phyloP scores from a whole-genome alignment of 495 filamentous ascomycete genomes.

The Symbiotaphrina buchneri region DNA sequence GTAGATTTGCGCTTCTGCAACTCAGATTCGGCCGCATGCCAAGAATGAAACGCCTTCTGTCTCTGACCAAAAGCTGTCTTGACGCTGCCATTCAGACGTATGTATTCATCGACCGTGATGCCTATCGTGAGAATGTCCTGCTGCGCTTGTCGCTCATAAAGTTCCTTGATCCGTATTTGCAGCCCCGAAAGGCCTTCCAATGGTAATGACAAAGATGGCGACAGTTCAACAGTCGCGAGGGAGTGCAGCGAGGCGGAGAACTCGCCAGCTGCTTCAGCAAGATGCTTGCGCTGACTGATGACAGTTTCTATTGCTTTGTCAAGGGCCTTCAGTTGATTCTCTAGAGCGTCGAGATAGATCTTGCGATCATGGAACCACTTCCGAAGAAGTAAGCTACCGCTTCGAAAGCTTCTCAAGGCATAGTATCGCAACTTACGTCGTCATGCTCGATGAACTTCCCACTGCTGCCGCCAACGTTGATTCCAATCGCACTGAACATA shows the following conservation, averaged over 20 bases:
- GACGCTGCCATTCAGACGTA: constrained; percentile 78
- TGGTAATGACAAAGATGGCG: constrained; percentile 67
- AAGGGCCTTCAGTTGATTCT: constrained; percentile 83
- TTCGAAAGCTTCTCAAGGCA: neutral
- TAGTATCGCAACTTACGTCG: constrained; percentile 49
- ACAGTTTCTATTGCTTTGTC: constrained; percentile 87
- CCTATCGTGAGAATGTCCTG: constrained; percentile 92
- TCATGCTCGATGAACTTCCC: constrained; percentile 95
- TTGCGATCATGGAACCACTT: constrained; percentile 96
- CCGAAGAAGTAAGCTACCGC: constrained; percentile 3
- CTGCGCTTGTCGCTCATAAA: constrained; percentile 91
- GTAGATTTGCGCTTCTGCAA: constrained; percentile 62
- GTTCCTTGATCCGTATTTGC: constrained; percentile 77
- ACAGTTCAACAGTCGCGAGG: constrained; percentile 71
- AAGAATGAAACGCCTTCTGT: constrained; percentile 85
- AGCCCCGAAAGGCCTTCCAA: constrained; percentile 79
- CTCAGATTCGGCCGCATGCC: constrained; percentile 76
- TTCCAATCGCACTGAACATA: constrained; percentile 66
- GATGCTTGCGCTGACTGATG: constrained; percentile 70
- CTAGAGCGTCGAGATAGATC: constrained; percentile 82
- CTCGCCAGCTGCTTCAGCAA: constrained; percentile 81
- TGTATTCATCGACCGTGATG: constrained; percentile 96
- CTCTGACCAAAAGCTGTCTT: constrained; percentile 82
- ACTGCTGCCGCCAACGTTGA: constrained; percentile 31
- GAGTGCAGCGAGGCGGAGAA: constrained; percentile 83